Evolutionary conservation across 495 filamentous ascomycete genomes (phyloP).

Genomic region (Penicillium arizonense): DNA sequence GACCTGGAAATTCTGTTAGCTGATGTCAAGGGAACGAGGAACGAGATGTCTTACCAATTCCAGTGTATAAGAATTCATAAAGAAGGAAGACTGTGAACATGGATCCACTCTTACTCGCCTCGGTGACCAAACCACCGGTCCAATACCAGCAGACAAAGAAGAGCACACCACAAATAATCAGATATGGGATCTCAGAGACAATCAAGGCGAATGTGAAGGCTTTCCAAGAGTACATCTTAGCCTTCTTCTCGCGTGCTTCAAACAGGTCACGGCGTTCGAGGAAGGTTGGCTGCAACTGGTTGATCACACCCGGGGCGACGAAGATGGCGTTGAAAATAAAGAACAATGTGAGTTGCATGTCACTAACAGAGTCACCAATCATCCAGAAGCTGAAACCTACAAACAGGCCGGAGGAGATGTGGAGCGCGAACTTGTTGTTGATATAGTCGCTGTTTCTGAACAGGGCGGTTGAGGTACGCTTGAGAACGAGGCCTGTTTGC

Average conservation of each 20-base stretch:
- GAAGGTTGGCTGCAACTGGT: constrained; percentile 53
- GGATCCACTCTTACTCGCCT: constrained; percentile 44
- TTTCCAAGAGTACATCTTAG: constrained; percentile 55
- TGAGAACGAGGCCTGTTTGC: constrained; percentile 54
- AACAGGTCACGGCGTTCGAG: constrained; percentile 52
- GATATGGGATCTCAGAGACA: constrained; percentile 52
- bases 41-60: constrained; percentile 40
- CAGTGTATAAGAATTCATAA: constrained; percentile 53
- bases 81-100: constrained; percentile 54
- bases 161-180: constrained; percentile 45
- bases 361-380: constrained; percentile 24
- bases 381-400: constrained; percentile 44
- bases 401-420: constrained; percentile 31
- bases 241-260: constrained; percentile 49
- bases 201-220: constrained; percentile 49
- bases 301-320: constrained; percentile 46
- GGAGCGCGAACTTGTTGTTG: constrained; percentile 56
- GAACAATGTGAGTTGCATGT: constrained; percentile 32
- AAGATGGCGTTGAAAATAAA: constrained; percentile 51
- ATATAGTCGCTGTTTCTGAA: constrained; percentile 63
- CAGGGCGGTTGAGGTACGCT: constrained; percentile 56
- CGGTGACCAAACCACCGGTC: constrained; percentile 33
- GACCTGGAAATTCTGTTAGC: constrained; percentile 6
- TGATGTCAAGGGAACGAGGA: background rate
- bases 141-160: constrained; percentile 56